Conservation (phyloP, 2,329 filamentous ascomycete genomes). For the Fusarium sp. region DNA sequence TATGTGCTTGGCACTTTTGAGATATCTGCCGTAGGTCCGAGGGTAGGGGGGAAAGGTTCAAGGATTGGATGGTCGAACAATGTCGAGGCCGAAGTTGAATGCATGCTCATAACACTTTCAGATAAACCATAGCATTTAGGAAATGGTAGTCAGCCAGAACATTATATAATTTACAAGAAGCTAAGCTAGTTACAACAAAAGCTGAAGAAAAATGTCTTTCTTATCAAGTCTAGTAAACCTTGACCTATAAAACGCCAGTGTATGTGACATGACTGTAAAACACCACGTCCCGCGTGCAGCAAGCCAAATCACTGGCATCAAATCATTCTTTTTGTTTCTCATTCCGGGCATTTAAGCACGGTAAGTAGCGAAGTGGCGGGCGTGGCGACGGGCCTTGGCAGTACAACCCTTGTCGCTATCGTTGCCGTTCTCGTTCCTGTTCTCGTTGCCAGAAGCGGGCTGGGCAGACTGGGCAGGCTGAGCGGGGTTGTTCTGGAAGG, state of each 20-base stretch:
- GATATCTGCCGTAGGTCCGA: no score
- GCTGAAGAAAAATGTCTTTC: not conserved
- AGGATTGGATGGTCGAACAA: no score
- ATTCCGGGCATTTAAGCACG: not conserved
- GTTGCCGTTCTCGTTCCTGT: no score
- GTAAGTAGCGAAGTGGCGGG: not conserved
- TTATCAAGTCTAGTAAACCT: not conserved
- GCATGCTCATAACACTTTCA: not conserved
- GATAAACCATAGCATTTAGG: not conserved
- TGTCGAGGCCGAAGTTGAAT: no score
- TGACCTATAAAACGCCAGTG: not conserved
- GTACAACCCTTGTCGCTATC: not conserved
- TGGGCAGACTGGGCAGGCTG: not conserved
- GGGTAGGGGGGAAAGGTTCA: no score
- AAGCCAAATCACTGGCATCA: not conserved
- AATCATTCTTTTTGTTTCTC: not conserved
- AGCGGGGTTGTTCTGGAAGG: not conserved
- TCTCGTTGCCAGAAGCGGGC: not conserved
- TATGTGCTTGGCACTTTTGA: no score
- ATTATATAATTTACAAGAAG: conserved; percentile 13
- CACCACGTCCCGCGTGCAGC: conserved; percentile 20
- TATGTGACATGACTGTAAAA: conserved; percentile 5
- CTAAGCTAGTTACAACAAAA: not conserved
- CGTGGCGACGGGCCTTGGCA: conserved; percentile 11
- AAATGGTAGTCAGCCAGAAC: not conserved